A percentile compares a stretch with the other conserved stretches of the same genome.
Evolutionary conservation across 2,329 filamentous ascomycete genomes (phyloP).

Genomic region (Calonectria fujianensis): DNA sequence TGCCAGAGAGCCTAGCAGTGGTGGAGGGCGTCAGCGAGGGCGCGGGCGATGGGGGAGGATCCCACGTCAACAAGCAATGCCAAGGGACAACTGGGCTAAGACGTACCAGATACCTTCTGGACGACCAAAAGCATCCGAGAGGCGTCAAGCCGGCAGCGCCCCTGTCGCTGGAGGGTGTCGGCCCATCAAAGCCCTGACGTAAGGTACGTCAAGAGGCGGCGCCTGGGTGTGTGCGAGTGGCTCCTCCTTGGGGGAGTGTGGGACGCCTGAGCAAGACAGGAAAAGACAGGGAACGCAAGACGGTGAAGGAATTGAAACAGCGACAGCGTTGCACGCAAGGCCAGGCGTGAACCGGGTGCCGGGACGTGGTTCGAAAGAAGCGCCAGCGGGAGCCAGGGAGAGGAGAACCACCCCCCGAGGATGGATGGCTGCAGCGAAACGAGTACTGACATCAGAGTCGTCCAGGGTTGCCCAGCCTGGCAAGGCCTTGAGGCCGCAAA

Average conservation of each 20-base stretch:
- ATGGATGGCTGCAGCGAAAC: slow-evolving; percentile 49
- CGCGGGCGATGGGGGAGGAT: slow-evolving; percentile 53
- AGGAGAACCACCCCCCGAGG: slow-evolving; percentile 23
- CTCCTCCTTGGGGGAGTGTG: slow-evolving; percentile 40
- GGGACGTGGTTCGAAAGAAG: slow-evolving; percentile 40
- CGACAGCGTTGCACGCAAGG: slow-evolving; percentile 41
- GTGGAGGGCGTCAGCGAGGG: slow-evolving; percentile 47
- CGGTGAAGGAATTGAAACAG: slow-evolving; percentile 58
- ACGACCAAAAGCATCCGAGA: slow-evolving; percentile 50
- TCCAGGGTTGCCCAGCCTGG: slow-evolving; percentile 50
- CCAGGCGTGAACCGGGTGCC: slow-evolving; percentile 35
- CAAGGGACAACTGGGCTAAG: slow-evolving; percentile 45
- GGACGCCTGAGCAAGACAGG: slow-evolving; percentile 53
- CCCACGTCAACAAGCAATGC: slow-evolving; percentile 55
- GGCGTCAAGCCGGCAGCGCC: slow-evolving; percentile 53
- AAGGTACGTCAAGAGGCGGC: slow-evolving; percentile 54
- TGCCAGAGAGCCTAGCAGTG: slow-evolving; percentile 47
- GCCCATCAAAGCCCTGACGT: slow-evolving; percentile 56
- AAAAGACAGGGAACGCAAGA: slow-evolving; percentile 56
- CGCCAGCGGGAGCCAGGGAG: slow-evolving; percentile 46
- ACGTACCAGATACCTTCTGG: slow-evolving; percentile 52
- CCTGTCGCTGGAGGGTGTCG: slow-evolving; percentile 54
- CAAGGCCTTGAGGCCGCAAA: slow-evolving; percentile 37
- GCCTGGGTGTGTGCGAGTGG: slow-evolving; percentile 48
- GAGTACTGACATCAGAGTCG: slow-evolving; percentile 51